A percentile compares a stretch with the other conserved stretches of the same genome.
Conservation (phyloP, 306 rosid genomes). For the Cucurbita ficifolia region DNA sequence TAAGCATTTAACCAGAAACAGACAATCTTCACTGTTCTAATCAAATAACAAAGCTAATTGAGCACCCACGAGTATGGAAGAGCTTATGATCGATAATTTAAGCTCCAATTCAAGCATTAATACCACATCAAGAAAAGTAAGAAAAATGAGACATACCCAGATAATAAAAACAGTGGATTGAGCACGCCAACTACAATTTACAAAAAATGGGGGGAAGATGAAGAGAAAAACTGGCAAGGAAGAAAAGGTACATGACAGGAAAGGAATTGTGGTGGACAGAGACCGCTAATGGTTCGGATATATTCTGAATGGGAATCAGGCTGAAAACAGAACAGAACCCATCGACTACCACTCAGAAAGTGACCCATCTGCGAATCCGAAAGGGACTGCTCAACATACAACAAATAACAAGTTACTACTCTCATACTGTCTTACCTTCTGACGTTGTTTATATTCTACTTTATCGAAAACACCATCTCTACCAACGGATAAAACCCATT, state of each 20-base stretch:
- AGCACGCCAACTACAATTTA: not conserved
- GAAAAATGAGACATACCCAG: not conserved
- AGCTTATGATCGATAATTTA: not conserved
- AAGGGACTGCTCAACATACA: constrained; percentile 36
- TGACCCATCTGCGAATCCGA: constrained; percentile 30
- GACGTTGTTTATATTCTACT: constrained; percentile 1
- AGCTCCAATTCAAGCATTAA: constrained; percentile 5
- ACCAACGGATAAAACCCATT: constrained; percentile 15
- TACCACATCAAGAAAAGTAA: constrained; percentile 9
- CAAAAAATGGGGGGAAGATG: constrained; percentile 11
- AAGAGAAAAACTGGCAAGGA: constrained; percentile 11
- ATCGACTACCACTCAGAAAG: constrained; percentile 37
- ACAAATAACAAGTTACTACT: constrained; percentile 2
- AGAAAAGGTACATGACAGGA: constrained; percentile 15
- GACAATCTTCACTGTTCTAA: not conserved
- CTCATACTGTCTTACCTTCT: not conserved
- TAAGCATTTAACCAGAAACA: not conserved
- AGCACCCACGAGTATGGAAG: not conserved
- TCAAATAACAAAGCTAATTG: not conserved
- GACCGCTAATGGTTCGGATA: constrained; percentile 12
- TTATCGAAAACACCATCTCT: not conserved
- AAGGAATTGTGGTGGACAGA: constrained; percentile 19
- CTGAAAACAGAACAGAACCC: constrained; percentile 13
- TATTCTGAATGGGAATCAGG: constrained; percentile 18
- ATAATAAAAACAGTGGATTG: not conserved